Evolutionary conservation across 352 stramenopile genomes (phyloP).

Genomic region (Globisporangium nagaii): DNA sequence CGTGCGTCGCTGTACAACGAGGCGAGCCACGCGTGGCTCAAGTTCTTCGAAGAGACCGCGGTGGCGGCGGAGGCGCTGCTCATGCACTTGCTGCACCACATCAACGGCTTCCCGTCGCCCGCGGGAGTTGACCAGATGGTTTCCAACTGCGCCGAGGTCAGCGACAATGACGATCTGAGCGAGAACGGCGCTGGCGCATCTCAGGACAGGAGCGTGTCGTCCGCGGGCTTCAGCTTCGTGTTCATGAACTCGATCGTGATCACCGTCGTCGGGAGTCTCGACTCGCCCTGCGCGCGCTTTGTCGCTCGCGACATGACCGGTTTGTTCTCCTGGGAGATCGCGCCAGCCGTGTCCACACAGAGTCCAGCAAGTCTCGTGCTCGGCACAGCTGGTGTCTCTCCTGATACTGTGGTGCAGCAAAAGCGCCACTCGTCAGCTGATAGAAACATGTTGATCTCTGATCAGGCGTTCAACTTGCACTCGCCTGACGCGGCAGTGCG

Average conservation of each 20-base stretch:
- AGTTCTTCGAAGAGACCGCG: constrained; percentile 83
- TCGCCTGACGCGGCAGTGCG: constrained; percentile 41
- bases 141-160: constrained; percentile 72
- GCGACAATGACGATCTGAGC: constrained; percentile 28
- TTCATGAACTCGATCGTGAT: constrained; percentile 88
- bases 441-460: constrained; percentile 1
- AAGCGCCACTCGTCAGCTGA: background rate
- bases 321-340: constrained; percentile 82
- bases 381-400: background rate
- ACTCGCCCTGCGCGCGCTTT: constrained; percentile 69
- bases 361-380: background rate
- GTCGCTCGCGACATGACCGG: constrained; percentile 84
- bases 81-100: constrained; percentile 83
- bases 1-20: constrained; percentile 73
- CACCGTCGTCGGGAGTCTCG: constrained; percentile 74
- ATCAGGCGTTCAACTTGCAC: constrained; percentile 36
- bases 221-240: constrained; percentile 71
- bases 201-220: constrained; percentile 19
- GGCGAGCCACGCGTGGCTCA: constrained; percentile 59
- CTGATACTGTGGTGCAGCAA: background rate
- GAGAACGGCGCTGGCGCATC: constrained; percentile 14
- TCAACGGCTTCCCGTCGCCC: constrained; percentile 81
- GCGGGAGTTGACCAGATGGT: constrained; percentile 82
- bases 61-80: constrained; percentile 74
- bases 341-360: constrained; percentile 20